These are phyloP conservation scores for Boletus reticuloceps DNA, from an alignment of 768 basidiomycete genomes.

Conservation along the genomic window DNA sequence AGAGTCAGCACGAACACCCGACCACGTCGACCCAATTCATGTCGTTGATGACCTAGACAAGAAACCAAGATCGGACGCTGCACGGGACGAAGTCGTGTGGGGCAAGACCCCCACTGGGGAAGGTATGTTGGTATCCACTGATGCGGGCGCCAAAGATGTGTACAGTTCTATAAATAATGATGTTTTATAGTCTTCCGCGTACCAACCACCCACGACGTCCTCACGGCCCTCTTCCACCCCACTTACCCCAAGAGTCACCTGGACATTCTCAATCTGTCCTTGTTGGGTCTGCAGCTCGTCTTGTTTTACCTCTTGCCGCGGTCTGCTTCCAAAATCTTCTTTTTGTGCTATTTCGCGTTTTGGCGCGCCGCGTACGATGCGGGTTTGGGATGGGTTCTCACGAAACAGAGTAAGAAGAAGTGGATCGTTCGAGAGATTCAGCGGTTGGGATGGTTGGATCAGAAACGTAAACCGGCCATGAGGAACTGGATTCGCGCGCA, in stretches of 20 bases:
- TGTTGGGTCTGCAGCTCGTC: conserved; percentile 75
- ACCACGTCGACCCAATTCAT: not conserved
- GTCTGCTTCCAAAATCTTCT: conserved; percentile 56
- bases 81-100: conserved; percentile 68
- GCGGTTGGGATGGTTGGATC: conserved; percentile 86
- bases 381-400: conserved; percentile 91
- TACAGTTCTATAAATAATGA: conserved; percentile 1
- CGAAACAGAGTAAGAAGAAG: conserved; percentile 91
- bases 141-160: not conserved
- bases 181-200: conserved; percentile 76
- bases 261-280: conserved; percentile 79
- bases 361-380: conserved; percentile 92
- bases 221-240: conserved; percentile 84
- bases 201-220: conserved; percentile 87
- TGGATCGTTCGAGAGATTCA: conserved; percentile 89
- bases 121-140: conserved; percentile 43
- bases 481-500: conserved; percentile 85
- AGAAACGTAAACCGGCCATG: conserved; percentile 54
- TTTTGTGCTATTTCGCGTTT: conserved; percentile 87
- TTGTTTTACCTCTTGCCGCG: conserved; percentile 69
- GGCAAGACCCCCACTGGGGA: conserved; percentile 82
- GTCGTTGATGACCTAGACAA: conserved; percentile 13
- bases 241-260: conserved; percentile 83
- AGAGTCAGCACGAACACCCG: not conserved
- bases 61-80: conserved; percentile 2